A percentile compares a stretch with the other conserved stretches of the same genome.
phyloP scores from a whole-genome alignment of 2,329 filamentous ascomycete genomes.

The Mycosphaerella sp. region DNA sequence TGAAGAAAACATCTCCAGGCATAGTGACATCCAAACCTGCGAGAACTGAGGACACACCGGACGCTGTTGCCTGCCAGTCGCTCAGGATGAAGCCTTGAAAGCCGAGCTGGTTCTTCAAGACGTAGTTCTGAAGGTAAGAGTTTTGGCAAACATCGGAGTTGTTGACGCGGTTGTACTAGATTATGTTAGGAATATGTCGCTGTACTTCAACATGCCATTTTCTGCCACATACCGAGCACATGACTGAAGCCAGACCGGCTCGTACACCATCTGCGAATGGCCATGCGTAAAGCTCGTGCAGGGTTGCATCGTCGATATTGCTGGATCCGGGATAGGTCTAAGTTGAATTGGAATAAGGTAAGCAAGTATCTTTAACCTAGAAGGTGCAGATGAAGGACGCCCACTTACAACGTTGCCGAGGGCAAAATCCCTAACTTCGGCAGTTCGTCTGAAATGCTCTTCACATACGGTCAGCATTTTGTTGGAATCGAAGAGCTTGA shows the following conservation, averaged over 20 bases:
- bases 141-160: constrained; percentile 58
- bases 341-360: too few relatives aligned
- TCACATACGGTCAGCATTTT: too few relatives aligned
- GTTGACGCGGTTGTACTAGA: constrained; percentile 50
- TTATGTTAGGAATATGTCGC: constrained; percentile 35
- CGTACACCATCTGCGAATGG: constrained; percentile 47
- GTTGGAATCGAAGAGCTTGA: too few relatives aligned
- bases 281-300: constrained; percentile 39
- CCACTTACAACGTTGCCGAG: constrained; percentile 39
- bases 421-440: constrained; percentile 46
- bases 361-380: too few relatives aligned
- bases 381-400: too few relatives aligned
- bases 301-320: constrained; percentile 58
- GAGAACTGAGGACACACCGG: constrained; percentile 26
- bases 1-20: constrained; percentile 25
- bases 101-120: constrained; percentile 58
- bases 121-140: constrained; percentile 58
- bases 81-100: constrained; percentile 40
- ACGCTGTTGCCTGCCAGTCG: constrained; percentile 41
- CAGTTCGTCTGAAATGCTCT: constrained; percentile 60
- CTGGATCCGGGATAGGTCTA: constrained; percentile 39
- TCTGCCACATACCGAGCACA: constrained; percentile 51
- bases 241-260: constrained; percentile 45
- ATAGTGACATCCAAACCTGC: constrained; percentile 34
- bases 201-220: too few relatives aligned